Base-by-base conservation (phyloP, 106 monocot genomes). In the Agapanthus africanus region DNA sequence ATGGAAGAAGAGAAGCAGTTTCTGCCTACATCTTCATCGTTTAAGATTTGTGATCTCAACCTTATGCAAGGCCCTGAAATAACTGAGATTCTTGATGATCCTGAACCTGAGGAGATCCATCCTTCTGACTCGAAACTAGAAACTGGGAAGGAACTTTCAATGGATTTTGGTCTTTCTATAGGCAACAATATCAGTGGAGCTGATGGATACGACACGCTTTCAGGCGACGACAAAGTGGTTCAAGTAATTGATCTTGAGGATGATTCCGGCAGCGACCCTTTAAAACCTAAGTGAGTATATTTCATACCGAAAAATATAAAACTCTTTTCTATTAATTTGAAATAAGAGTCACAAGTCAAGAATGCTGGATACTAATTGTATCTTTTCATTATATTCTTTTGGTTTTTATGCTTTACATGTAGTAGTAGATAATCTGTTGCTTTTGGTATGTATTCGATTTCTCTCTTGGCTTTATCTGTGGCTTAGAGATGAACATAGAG, bases 21-120 rank as follows among this genome's bases (percentile, higher is more conserved):
- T 49, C 47, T 65, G 28, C 52, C 13, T 47, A 47, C 46, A 15
- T 47, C 46, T 16, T 19, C 73, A 22, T 74, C 85, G n/a, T 82
- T 83, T 47, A 84, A 78, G 60, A 85, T 80, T 32, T 79, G 77
- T 37, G 91, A 92, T 69, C 91, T 92, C 28, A 92, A 92, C 63
- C 82, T 92, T 54, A 74, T 71, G 39, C 82, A 67, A 68, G 56
- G 73, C 44, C 82, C 82, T 71, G 87, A 85, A 52, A 69, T 78
- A 30, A 70, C 68, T 67, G 84, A 91, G 46, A 72, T 84, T 72
- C 72, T 76, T 38, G 65, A 71, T 52, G 76, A 70, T 77, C 66
- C 71, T 70, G 62, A 69, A 8, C 33, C 41, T 4, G 76, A 75
- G 10, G 70, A 69, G 35, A 19, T 22, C 30, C 34, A 65, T 28